phyloP scores from a whole-genome alignment of 106 monocot genomes.

The Allium fistulosum region DNA sequence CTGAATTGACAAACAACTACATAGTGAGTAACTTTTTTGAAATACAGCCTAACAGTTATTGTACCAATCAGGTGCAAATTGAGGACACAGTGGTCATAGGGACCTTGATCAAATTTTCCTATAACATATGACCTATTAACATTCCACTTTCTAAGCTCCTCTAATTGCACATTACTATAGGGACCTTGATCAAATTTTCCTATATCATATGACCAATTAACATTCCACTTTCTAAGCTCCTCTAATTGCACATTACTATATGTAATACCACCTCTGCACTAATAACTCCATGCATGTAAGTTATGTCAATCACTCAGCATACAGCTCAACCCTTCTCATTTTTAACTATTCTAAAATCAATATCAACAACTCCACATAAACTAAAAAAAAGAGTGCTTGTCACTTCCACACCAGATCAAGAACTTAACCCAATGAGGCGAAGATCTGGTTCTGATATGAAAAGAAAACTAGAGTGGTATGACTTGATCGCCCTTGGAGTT shows the following conservation, averaged over 20 bases:
- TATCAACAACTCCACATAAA: conserved; percentile 51
- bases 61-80: conserved; percentile 9
- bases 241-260: background rate
- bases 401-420: conserved; percentile 63
- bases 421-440: conserved; percentile 57
- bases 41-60: background rate
- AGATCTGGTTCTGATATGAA: conserved; percentile 73
- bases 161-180: background rate
- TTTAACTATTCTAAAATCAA: conserved; percentile 17
- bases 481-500: conserved; percentile 58
- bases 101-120: background rate
- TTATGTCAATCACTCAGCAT: background rate
- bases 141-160: background rate
- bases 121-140: background rate
- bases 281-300: background rate
- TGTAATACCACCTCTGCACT: background rate
- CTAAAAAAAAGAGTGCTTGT: conserved; percentile 38
- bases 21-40: too few relatives aligned
- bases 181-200: background rate
- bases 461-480: conserved; percentile 69
- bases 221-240: background rate
- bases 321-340: conserved; percentile 1
- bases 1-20: too few relatives aligned
- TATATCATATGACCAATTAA: background rate
- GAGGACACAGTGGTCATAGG: background rate